These are phyloP conservation scores for Solanum etuberosum DNA, from an alignment of 257 asterid species.

Conservation along the genomic window DNA sequence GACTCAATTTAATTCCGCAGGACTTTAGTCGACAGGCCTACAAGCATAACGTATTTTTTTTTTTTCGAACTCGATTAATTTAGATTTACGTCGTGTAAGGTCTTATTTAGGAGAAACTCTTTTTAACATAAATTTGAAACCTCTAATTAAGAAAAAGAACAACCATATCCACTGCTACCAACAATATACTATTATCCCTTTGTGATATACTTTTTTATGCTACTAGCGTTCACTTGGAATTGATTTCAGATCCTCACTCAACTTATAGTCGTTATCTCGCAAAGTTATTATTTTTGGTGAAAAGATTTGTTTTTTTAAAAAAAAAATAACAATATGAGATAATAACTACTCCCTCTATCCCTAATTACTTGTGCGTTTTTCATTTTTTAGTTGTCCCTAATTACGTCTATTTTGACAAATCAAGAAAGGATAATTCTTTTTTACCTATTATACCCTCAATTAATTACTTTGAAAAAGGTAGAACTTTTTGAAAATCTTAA, in stretches of 20 bases:
- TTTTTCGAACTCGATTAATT: background rate
- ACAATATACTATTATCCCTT: background rate
- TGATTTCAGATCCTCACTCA: background rate
- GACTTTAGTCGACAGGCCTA: background rate
- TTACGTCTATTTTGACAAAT: too few species aligned
- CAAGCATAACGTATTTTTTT: background rate
- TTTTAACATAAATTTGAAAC: fast-evolving
- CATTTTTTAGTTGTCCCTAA: too few species aligned
- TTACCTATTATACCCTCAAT: too few species aligned
- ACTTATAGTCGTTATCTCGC: background rate
- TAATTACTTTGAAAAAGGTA: too few species aligned
- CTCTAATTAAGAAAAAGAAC: fast-evolving
- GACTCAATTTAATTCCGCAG: background rate
- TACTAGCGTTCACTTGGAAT: background rate
- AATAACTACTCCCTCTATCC: too few species aligned
- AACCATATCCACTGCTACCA: fast-evolving
- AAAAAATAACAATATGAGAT: background rate
- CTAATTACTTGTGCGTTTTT: too few species aligned
- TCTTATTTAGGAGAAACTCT: fast-evolving
- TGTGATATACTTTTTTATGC: background rate
- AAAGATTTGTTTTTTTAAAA: background rate
- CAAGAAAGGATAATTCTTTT: too few species aligned
- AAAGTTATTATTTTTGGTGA: background rate
- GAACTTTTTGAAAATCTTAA: too few species aligned
- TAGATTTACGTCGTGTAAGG: fast-evolving